Evolutionary conservation across 2,329 filamentous ascomycete genomes (phyloP).

Genomic region (Chaetothyriales sp.): DNA sequence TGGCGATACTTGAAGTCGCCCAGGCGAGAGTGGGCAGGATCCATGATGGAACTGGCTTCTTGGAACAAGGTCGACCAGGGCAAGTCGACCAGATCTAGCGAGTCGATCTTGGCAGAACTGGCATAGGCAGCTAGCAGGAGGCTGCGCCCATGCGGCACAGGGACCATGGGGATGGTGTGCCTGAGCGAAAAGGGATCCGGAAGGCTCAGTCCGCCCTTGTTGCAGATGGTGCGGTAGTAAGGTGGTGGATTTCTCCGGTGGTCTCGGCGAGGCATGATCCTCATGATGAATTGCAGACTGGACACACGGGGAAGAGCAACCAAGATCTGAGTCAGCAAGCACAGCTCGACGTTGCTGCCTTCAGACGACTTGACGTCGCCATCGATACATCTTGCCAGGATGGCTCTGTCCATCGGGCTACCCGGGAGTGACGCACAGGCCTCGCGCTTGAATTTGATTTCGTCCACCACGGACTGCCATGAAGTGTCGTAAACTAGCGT

Average conservation of each 20-base stretch:
- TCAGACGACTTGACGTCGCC: conserved; percentile 8
- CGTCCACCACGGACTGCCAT: conserved; percentile 7
- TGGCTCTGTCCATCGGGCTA: conserved; percentile 3
- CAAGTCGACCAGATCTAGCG: conserved; percentile 6
- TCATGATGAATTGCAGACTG: neutral
- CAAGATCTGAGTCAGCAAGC: neutral
- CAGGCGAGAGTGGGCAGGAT: conserved; percentile 6
- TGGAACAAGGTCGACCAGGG: conserved; percentile 9
- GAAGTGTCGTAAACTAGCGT: conserved; percentile 12
- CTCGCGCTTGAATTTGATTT: conserved; percentile 4
- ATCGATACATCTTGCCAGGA: conserved; percentile 7
- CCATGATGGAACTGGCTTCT: conserved; percentile 2
- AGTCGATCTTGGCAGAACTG: conserved; percentile 5
- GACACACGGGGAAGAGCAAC: neutral
- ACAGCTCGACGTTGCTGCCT: conserved; percentile 10
- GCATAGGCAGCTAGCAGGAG: conserved; percentile 10
- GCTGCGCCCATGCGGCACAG: neutral
- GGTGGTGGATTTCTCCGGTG: neutral
- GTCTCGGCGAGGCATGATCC: neutral
- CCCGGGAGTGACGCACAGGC: conserved; percentile 3
- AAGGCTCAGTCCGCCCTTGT: neutral
- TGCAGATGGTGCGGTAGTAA: neutral
- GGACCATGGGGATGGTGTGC: neutral
- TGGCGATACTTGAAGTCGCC: conserved; percentile 7
- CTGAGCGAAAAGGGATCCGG: neutral